These are phyloP conservation scores for Xylaria sp. DNA, from an alignment of 2,329 filamentous ascomycete genomes.

Conservation along the genomic window DNA sequence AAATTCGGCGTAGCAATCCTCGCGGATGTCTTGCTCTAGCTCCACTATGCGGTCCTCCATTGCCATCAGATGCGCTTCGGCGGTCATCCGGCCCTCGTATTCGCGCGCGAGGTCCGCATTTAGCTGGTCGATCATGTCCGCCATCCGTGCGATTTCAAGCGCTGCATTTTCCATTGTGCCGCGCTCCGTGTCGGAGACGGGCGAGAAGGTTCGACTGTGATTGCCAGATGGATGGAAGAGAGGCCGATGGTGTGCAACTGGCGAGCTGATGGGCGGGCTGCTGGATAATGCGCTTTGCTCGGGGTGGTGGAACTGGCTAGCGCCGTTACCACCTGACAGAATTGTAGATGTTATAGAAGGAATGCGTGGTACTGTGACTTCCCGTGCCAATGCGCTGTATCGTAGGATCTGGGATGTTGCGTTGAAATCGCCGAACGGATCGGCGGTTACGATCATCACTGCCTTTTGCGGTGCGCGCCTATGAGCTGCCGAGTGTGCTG, in stretches of 20 bases:
- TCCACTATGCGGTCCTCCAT: conserved; percentile 74
- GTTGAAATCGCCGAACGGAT: conserved; percentile 93
- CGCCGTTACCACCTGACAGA: conserved; percentile 51
- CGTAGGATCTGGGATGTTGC: conserved; percentile 95
- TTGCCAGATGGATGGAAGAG: conserved; percentile 55
- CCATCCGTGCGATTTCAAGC: conserved; percentile 82
- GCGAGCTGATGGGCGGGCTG: conserved; percentile 47
- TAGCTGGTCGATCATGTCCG: conserved; percentile 80
- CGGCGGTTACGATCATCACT: conserved; percentile 96
- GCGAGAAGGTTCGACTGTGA: conserved; percentile 50
- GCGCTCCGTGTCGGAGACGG: conserved; percentile 61
- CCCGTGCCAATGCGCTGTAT: conserved; percentile 91
- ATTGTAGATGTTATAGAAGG: conserved; percentile 84
- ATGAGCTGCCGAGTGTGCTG: conserved; percentile 56
- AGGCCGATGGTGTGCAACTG: conserved; percentile 52
- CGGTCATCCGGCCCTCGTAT: conserved; percentile 73
- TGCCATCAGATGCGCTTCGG: conserved; percentile 77
- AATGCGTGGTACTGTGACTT: conserved; percentile 90
- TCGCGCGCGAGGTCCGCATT: conserved; percentile 77
- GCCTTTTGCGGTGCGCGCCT: conserved; percentile 82
- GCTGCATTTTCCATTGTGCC: conserved; percentile 86
- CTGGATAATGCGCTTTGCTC: conserved; percentile 43
- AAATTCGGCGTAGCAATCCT: conserved; percentile 89
- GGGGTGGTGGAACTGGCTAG: conserved; percentile 36
- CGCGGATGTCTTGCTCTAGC: conserved; percentile 85